These are phyloP conservation scores for Thalassia testudinum DNA, from an alignment of 116 monocot species.

Conservation along the genomic window DNA sequence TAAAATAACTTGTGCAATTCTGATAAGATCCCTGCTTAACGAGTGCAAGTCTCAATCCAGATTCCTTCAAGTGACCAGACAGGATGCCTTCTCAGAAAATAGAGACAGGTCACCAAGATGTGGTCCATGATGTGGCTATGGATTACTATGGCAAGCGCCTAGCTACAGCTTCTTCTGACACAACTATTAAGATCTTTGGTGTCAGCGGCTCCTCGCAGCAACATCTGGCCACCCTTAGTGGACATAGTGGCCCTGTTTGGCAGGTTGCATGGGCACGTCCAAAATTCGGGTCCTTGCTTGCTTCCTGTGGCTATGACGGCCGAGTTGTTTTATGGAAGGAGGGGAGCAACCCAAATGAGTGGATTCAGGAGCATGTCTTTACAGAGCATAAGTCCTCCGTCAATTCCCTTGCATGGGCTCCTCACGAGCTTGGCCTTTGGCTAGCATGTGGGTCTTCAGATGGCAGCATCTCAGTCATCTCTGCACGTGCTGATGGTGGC, in stretches of 20 bases:
- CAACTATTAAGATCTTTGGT: slow-evolving; percentile 58
- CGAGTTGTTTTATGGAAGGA: slow-evolving; percentile 73
- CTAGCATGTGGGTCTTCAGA: slow-evolving; percentile 67
- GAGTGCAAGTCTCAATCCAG: too few species aligned
- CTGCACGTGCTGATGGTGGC: slow-evolving; percentile 41
- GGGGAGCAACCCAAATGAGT: slow-evolving; percentile 45
- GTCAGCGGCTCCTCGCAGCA: slow-evolving; percentile 49
- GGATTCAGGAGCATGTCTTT: slow-evolving; percentile 34
- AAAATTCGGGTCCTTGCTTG: slow-evolving; percentile 73
- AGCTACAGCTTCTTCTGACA: slow-evolving; percentile 67
- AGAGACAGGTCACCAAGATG: slow-evolving; percentile 88
- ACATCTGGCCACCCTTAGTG: slow-evolving; percentile 73
- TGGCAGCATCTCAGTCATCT: slow-evolving; percentile 58
- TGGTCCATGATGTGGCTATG: too few species aligned
- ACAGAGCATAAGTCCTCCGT: slow-evolving; percentile 60
- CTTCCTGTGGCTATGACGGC: slow-evolving; percentile 71
- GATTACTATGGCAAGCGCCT: too few species aligned
- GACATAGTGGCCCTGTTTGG: slow-evolving; percentile 81
- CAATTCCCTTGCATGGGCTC: slow-evolving; percentile 62
- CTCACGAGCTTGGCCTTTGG: too few species aligned
- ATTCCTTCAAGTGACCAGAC: too few species aligned
- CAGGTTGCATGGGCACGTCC: slow-evolving; percentile 82
- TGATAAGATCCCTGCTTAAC: too few species aligned
- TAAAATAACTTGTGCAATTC: too few species aligned
- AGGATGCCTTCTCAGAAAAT: slow-evolving; percentile 81